Conservation (phyloP, 2,329 filamentous ascomycete genomes). For the Purpureocillium takamizusanense region DNA sequence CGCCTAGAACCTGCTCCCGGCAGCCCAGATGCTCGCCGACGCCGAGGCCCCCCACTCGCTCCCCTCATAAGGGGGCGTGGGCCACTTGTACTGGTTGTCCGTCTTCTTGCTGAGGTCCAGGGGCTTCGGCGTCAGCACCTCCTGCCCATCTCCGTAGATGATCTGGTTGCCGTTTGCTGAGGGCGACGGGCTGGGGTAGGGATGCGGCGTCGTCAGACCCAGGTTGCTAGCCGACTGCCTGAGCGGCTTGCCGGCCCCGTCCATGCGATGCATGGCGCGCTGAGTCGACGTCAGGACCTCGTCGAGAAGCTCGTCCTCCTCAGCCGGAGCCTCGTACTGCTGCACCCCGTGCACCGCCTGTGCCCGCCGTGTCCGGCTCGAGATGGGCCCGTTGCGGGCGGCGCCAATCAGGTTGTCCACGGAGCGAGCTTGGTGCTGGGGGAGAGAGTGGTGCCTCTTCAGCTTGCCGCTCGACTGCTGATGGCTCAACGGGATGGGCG, state of each 20-base stretch:
- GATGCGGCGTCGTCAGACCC: conserved; percentile 38
- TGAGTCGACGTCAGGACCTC: conserved; percentile 76
- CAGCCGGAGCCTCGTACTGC: conserved; percentile 88
- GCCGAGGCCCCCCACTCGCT: conserved; percentile 83
- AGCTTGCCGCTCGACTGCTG: conserved; percentile 39
- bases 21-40: conserved; percentile 71
- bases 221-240: conserved; percentile 58
- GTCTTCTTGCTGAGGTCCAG: conserved; percentile 57
- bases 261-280: conserved; percentile 64
- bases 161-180: conserved; percentile 76
- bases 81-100: conserved; percentile 63
- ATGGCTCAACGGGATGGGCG: conserved; percentile 45
- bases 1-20: conserved; percentile 51
- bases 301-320: conserved; percentile 91
- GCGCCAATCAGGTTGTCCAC: conserved; percentile 54
- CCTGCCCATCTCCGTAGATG: conserved; percentile 59
- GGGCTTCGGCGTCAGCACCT: conserved; percentile 58
- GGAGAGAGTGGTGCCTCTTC: conserved; percentile 58
- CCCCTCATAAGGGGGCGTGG: conserved; percentile 91
- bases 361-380: conserved; percentile 71
- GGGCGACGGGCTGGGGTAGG: conserved; percentile 60
- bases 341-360: conserved; percentile 66
- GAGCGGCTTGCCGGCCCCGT: conserved; percentile 36
- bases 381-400: conserved; percentile 54
- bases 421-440: conserved; percentile 52